These are phyloP conservation scores for Arabidopsis arenosa DNA, from an alignment of 345 rosid species.

Conservation along the genomic window DNA sequence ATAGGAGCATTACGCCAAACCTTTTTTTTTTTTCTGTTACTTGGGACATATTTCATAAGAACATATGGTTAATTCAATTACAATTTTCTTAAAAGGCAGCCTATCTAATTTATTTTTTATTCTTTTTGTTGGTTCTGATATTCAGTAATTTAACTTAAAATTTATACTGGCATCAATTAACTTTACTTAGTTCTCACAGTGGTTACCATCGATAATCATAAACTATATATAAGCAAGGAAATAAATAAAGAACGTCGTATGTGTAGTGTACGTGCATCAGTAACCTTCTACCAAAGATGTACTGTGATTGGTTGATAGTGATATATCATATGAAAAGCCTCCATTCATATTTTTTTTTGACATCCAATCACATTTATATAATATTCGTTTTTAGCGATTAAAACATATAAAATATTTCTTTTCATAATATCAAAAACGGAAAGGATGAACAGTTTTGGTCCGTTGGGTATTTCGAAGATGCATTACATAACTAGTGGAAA, in stretches of 20 bases:
- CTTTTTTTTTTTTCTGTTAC: background rate
- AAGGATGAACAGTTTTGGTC: slow-evolving; percentile 35
- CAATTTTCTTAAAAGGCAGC: background rate
- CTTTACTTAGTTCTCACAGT: too few species aligned
- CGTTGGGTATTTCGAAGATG: slow-evolving; percentile 29
- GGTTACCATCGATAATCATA: background rate
- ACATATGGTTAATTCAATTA: background rate
- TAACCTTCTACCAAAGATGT: slow-evolving; percentile 18
- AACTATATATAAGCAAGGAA: background rate
- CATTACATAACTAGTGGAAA: slow-evolving; percentile 34
- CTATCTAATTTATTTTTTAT: background rate
- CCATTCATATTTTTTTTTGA: background rate
- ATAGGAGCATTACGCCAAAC: background rate
- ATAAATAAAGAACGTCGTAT: slow-evolving; percentile 19
- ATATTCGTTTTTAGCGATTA: background rate
- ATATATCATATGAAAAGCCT: slow-evolving; percentile 36
- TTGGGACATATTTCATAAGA: background rate
- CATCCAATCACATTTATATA: slow-evolving; percentile 12
- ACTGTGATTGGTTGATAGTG: slow-evolving; percentile 39
- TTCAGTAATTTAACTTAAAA: background rate
- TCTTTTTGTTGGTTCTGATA: background rate
- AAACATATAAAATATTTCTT: background rate
- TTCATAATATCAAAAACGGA: slow-evolving; percentile 25
- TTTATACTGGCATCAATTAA: background rate
- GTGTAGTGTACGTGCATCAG: slow-evolving; percentile 31